Evolutionary conservation across 768 basidiomycete genomes (phyloP).

Genomic region (Symmetrospora coprosmae): DNA sequence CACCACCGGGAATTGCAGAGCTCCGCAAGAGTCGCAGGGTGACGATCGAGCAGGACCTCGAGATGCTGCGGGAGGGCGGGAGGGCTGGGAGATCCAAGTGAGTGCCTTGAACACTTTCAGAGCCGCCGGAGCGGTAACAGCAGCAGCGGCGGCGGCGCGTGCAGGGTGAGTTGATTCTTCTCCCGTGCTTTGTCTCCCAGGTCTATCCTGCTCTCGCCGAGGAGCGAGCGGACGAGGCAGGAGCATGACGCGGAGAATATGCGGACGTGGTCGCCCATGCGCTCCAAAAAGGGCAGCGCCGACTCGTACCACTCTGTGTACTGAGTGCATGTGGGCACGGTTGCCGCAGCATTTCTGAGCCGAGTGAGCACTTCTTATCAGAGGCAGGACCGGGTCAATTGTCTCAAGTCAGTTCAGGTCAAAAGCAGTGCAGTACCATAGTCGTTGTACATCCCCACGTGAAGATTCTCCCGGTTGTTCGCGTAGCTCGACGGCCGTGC

Average conservation of each 20-base stretch:
- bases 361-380: too few species aligned
- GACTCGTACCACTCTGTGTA: too few species aligned
- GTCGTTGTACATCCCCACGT: too few species aligned
- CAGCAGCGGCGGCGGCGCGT: too few species aligned
- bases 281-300: background rate
- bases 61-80: slow-evolving; percentile 8
- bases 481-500: too few species aligned
- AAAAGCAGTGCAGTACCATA: too few species aligned
- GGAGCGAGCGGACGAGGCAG: background rate
- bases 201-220: slow-evolving; percentile 10
- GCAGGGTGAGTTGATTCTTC: too few species aligned
- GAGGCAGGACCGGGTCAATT: too few species aligned
- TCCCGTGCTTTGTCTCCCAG: background rate
- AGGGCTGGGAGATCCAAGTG: slow-evolving; percentile 16
- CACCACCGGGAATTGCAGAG: slow-evolving; percentile 5
- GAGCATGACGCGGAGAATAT: background rate
- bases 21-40: slow-evolving; percentile 21
- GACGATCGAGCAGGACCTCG: slow-evolving; percentile 29
- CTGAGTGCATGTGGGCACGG: too few species aligned
- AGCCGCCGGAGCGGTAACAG: background rate
- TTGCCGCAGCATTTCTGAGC: too few species aligned
- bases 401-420: too few species aligned
- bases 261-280: background rate
- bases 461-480: too few species aligned
- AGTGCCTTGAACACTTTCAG: background rate